Conservation (phyloP, 345 rosid species). For the Excoecaria cochinchinensis region DNA sequence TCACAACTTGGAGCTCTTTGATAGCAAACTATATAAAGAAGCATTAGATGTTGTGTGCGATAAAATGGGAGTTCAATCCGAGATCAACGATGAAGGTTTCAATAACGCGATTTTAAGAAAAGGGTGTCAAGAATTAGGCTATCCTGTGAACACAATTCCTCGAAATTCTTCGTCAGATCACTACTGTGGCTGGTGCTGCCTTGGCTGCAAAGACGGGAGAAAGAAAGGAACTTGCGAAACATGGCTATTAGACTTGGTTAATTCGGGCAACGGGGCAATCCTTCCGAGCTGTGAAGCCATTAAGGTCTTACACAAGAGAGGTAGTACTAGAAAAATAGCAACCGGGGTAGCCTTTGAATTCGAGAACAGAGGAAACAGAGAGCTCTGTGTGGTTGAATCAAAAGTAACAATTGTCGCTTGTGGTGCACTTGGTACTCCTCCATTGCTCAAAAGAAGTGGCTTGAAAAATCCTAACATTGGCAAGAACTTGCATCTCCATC, state of each 20-base stretch:
- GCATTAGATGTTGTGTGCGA: slow-evolving; percentile 68
- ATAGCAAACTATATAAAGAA: slow-evolving; percentile 51
- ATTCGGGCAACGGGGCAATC: slow-evolving; percentile 65
- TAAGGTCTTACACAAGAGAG: slow-evolving; percentile 43
- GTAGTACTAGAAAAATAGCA: slow-evolving; percentile 37
- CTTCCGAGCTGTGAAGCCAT: slow-evolving; percentile 66
- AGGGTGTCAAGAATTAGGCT: slow-evolving; percentile 75
- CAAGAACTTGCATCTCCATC: slow-evolving; percentile 67
- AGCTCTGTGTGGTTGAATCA: slow-evolving; percentile 51
- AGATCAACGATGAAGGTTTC: slow-evolving; percentile 59
- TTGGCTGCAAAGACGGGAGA: slow-evolving; percentile 82
- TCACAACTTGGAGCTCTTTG: slow-evolving; percentile 49
- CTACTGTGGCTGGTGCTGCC: slow-evolving; percentile 78
- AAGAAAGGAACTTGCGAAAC: slow-evolving; percentile 76
- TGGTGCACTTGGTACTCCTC: slow-evolving; percentile 71
- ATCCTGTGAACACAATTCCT: slow-evolving; percentile 51
- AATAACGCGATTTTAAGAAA: slow-evolving; percentile 63
- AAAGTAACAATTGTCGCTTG: slow-evolving; percentile 64
- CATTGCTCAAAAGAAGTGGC: slow-evolving; percentile 56
- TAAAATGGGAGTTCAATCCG: slow-evolving; percentile 78
- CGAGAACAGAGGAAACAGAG: slow-evolving; percentile 35
- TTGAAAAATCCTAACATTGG: slow-evolving; percentile 65
- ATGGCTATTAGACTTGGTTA: slow-evolving; percentile 78
- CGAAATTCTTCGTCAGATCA: slow-evolving; percentile 66
- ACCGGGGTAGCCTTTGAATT: slow-evolving; percentile 58